Evolutionary conservation across 345 rosid genomes (phyloP).

Genomic region (Gossypium bickii): DNA sequence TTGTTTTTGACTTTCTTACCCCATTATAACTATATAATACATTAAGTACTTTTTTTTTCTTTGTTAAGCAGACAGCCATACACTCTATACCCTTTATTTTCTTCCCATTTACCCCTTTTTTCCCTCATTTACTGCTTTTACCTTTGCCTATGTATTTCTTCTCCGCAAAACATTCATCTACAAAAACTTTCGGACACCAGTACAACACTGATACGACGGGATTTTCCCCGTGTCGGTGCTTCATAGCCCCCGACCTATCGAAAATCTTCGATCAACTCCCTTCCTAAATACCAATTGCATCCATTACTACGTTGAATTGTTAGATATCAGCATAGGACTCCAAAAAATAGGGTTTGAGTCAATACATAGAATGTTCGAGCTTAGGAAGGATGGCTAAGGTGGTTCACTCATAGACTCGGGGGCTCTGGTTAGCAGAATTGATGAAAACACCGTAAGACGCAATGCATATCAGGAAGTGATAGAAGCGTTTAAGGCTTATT

Average conservation of each 20-base stretch:
- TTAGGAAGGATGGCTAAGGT: background rate
- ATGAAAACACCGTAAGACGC: background rate
- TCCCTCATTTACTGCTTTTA: no score
- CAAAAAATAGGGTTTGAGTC: background rate
- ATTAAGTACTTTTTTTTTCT: no score
- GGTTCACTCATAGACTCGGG: conserved; percentile 21
- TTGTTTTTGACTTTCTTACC: no score
- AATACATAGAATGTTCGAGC: background rate
- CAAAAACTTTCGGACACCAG: no score
- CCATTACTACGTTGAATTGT: conserved; percentile 3
- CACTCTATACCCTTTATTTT: no score
- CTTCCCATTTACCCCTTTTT: no score
- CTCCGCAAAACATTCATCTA: no score
- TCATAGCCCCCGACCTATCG: background rate
- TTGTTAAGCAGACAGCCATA: no score
- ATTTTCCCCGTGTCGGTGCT: no score
- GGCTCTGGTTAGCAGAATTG: background rate
- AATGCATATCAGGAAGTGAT: conserved; percentile 2
- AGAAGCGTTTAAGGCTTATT: conserved; percentile 6
- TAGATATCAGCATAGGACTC: conserved; percentile 16
- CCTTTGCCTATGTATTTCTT: no score
- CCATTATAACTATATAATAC: no score
- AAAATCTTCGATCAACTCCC: background rate
- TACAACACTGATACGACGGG: no score
- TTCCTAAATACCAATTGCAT: background rate